phyloP scores from a whole-genome alignment of 371 early-diverging fungal species.

The Syncephalastrum contaminatum region DNA sequence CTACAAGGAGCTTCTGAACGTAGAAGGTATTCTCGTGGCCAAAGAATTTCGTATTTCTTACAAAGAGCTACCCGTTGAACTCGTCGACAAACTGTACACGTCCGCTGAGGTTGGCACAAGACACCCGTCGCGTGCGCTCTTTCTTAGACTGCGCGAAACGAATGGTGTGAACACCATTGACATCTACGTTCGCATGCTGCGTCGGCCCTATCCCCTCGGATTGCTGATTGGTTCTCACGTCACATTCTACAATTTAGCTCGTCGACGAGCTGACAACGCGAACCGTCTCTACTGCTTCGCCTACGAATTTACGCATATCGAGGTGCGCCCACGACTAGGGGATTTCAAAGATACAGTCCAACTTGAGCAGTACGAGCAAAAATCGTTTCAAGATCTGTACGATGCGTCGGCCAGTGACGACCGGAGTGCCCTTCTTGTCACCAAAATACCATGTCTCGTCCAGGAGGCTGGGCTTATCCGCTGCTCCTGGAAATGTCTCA shows the following conservation, averaged over 20 bases:
- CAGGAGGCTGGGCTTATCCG: no score
- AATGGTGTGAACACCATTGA: constrained; percentile 25
- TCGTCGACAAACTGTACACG: neutral
- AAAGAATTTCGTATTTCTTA: constrained; percentile 19
- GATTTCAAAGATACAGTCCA: no score
- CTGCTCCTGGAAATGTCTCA: constrained; percentile 22
- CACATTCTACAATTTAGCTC: constrained; percentile 18
- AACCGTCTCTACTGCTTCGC: constrained; percentile 5
- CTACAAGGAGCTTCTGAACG: constrained; percentile 7
- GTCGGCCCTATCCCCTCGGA: constrained; percentile 24
- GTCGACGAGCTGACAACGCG: constrained; percentile 2
- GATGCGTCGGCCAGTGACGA: no score
- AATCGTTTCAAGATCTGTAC: no score
- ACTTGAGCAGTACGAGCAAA: no score
- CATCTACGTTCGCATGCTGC: constrained; percentile 22
- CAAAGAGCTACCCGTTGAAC: neutral
- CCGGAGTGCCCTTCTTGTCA: no score
- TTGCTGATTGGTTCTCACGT: constrained; percentile 26
- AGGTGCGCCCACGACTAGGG: no score
- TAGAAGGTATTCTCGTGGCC: constrained; percentile 21
- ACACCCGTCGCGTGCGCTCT: constrained; percentile 18
- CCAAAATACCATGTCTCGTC: no score
- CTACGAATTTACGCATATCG: no score
- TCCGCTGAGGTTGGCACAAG: constrained; percentile 25
- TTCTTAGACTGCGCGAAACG: constrained; percentile 25